Conservation (phyloP, 345 rosid species). For the Barbarea vulgaris region DNA sequence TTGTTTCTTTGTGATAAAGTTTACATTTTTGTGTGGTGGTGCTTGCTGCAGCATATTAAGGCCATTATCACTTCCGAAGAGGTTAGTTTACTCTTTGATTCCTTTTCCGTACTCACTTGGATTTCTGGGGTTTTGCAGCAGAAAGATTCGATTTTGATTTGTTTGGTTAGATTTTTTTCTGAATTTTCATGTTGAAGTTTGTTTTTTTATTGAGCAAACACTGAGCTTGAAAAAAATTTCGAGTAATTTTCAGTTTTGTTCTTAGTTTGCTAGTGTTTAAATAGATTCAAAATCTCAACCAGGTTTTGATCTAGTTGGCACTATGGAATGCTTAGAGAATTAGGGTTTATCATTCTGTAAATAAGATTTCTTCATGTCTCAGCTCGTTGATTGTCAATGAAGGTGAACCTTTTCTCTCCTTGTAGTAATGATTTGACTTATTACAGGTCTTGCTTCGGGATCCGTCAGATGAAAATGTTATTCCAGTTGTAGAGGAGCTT, state of each 20-base stretch:
- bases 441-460: slow-evolving; percentile 85
- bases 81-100: slow-evolving; percentile 53
- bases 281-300: no score
- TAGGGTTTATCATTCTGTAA: neutral
- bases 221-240: neutral
- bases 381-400: neutral
- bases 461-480: slow-evolving; percentile 73
- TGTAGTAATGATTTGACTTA: slow-evolving; percentile 7
- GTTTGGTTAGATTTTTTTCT: neutral
- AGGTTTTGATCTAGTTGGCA: neutral
- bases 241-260: neutral
- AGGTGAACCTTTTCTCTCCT: neutral
- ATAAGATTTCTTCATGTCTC: neutral
- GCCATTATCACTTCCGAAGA: slow-evolving; percentile 94
- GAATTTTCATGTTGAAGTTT: neutral
- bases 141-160: neutral
- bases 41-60: slow-evolving; percentile 75
- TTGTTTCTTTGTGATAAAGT: neutral
- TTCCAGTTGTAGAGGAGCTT: slow-evolving; percentile 92
- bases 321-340: slow-evolving; percentile 4
- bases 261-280: neutral
- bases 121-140: slow-evolving; percentile 14
- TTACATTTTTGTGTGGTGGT: neutral
- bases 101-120: neutral
- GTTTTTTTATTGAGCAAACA: neutral